Evolutionary conservation across 441 rosid genomes (phyloP), one percentile per base, ranked within the genome.

Genomic region (Flueggea neowawraea): DNA sequence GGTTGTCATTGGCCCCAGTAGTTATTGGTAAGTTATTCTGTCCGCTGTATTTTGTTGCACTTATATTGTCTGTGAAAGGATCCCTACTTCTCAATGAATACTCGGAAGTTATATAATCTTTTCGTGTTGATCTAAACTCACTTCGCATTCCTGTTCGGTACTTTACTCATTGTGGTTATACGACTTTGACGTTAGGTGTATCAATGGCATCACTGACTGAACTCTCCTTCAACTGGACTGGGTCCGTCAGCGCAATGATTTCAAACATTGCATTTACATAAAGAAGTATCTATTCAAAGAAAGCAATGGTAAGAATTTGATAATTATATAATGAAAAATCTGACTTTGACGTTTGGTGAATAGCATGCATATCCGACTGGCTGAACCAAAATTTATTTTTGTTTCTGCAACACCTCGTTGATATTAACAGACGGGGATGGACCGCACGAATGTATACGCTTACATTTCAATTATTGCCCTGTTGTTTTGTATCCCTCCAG

Each of bases 211-310:
- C 91, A 15, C 69, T 83, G 63, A 78, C 89, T 45, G 88, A 85
- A 70, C 88, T 83, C 50, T 85, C 91, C 58, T 85, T 85, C 80
- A 85, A 85, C 72, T 85, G 88, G 88, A 72, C 70, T 44, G 85
- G 91, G 51, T 83, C 83, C 73, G 58, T 79, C 48, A 85, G 91
- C 60, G 88, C 91, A 61, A 85, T 85, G 91, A 73, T 85, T 54
- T 81, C 91, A 45, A 85, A 85, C 71, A 60, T 83, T 12, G 81
- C 91, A 63, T 85, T 85, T 63, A 85, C 88, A 51, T 83, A 83
- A 78, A 78, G 86, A 78, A 85, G 91, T 70, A 81, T 85, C 65
- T 85, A 83, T 52, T 83, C 86, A 0, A 85, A 85, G 78, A 85
- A 85, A 78, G 91, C 88, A 50, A 83, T 85, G 88, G 91, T 81